phyloP scores from a whole-genome alignment of 2,329 filamentous ascomycete species.

The Apiospora koreana region DNA sequence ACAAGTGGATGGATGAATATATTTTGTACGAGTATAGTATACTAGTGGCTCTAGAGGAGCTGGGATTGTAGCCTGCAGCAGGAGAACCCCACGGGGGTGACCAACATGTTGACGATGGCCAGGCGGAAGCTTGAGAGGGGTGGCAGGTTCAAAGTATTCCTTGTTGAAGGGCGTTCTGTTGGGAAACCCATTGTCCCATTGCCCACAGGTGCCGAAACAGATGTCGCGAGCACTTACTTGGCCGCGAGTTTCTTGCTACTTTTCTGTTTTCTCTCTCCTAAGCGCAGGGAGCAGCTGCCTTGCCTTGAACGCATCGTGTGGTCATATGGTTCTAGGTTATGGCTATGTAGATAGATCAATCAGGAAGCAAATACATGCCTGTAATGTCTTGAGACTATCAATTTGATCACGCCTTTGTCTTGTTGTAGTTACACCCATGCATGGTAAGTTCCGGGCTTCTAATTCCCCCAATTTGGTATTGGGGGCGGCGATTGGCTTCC shows the following conservation, averaged over 20 bases:
- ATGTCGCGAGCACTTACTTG: neutral
- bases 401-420: neutral
- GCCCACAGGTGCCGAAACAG: neutral
- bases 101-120: neutral
- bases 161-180: neutral
- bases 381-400: too few species aligned
- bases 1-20: too few species aligned
- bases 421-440: neutral
- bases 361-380: neutral
- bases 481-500: neutral
- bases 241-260: neutral
- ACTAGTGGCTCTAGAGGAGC: neutral
- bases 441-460: neutral
- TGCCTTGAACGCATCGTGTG: neutral
- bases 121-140: neutral
- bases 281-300: neutral
- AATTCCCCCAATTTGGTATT: neutral
- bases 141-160: neutral
- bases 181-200: neutral
- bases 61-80: neutral
- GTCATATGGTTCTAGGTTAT: neutral
- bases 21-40: neutral
- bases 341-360: too few species aligned
- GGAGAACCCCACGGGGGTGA: neutral
- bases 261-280: neutral